Base-by-base conservation (phyloP, 164 flowering plant genomes). In the Magnolia changhungtana region DNA sequence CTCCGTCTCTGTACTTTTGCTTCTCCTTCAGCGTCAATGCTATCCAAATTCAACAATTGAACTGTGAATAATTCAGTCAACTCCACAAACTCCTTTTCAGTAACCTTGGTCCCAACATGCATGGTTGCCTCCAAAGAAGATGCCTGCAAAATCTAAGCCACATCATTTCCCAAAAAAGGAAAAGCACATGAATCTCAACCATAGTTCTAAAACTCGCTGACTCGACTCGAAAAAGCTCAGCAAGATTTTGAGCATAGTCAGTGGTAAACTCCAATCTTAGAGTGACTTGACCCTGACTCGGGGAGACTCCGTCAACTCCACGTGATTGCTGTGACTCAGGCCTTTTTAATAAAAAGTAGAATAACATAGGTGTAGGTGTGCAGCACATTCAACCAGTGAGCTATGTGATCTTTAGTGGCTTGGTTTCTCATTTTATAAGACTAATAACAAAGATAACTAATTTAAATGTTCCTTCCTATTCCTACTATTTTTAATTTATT, bases 21-120 rank as follows among this genome's bases (percentile, higher is more conserved):
- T 82, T 91, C 94, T 70, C 96, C 98, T 80, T 87, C 89, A 72
- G 98, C 98, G 78, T 90, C 89, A 72, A 91, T 89, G 72, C 88
- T 68, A 74, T 93, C 96, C 86, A 93, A 77, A 75, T 88, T 93
- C 82, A 93, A 81, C 80, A 89, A 78, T 70, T 89, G 85, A 75
- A 75, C 81, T 91, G 88, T 90, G 16, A 90, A 88, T 79, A 90
- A 75, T 85, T 92, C 94, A 3, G 90, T 80, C 70, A 86, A 81
- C 64, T 85, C 79, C 52, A 75, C 74, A 76, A 92, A 86, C 73
- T 90, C 91, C 77, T 89, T 87, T 1, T 82, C 89, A 7, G 75
- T 82, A 75, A 89, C 86, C 80, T 89, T 88, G 23, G 82, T 82
- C 58, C 94, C 94, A 71, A 81, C 72, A 63, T 65, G 70, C 64